Evolutionary conservation across 768 basidiomycete species (phyloP), one percentile per base, ranked within the genome.

Genomic region (Mycena galericulata): DNA sequence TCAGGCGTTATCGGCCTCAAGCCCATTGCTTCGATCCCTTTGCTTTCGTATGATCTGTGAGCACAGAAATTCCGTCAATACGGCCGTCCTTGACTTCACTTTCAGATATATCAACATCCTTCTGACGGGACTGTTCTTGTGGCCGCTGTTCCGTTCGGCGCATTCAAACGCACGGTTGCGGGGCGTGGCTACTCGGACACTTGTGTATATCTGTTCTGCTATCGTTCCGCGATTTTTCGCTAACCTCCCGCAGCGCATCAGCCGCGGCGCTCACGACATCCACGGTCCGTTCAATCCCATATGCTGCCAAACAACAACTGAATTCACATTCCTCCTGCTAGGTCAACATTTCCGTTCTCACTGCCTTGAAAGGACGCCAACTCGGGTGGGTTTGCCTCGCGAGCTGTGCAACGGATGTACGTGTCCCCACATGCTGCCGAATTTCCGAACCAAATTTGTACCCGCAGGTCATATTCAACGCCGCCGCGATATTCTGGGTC

Each of bases 371-470:
- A 49, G 87, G 87, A 8, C 72, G 78, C 26, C 80, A 88, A 68
- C 74, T 85, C 10, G 84, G 79, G 8, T 87, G 84, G 85, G 79
- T 88, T 10, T 86, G 85, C 72, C 77, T 88, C 0, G 79, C 79
- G 24, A 76, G 76, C 47, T 82, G 81, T 51, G 76, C 74, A 0
- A 69, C 54, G 6, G 81, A 82, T 57, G 81, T 81, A 63, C 46
- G 80, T 74, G 46, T 30, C 41, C 14, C n/a, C 4, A 29, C 18
- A 11, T n/a, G 15, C 27, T 2, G 40, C 46, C 27, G n/a, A n/a
- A n/a, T 29, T 18, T 67, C n/a, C 47, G 32, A 60, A 36, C 34
- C 38, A 20, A 26, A 32, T 29, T 27, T 2, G 17, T 8, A n/a
- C n/a, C 7, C 32, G 20, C 56, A 86, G 83, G 83, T 86, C 38